Percentiles rank a stretch among this genome's conserved stretches.
Evolutionary conservation across 73 alveolate genomes (phyloP).

Genomic region (Paraurostyla sp.): DNA sequence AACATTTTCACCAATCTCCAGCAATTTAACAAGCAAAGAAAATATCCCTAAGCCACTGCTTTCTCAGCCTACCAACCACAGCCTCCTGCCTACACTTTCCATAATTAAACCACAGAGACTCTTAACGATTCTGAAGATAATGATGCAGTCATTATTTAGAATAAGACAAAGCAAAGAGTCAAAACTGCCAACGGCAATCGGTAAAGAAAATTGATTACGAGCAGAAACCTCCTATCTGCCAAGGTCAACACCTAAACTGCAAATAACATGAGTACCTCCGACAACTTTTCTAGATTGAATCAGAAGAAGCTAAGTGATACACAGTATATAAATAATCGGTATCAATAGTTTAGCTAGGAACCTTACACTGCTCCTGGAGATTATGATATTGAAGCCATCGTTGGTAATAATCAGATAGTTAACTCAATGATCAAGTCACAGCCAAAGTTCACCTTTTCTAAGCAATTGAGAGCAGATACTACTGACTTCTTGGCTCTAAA

Average conservation of each 20-base stretch:
- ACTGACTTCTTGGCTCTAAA: too few species aligned
- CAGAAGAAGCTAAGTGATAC: neutral
- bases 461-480: neutral
- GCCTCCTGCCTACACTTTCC: too few species aligned
- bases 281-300: neutral
- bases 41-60: too few species aligned
- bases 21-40: too few species aligned
- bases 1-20: too few species aligned
- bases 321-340: neutral
- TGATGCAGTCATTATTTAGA: too few species aligned
- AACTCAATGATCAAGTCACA: neutral
- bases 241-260: too few species aligned
- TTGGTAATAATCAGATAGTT: neutral
- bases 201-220: neutral
- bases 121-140: too few species aligned
- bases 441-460: conserved; percentile 10
- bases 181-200: neutral
- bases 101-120: too few species aligned
- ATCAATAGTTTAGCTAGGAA: neutral
- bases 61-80: too few species aligned
- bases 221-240: too few species aligned
- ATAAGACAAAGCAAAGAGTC: neutral
- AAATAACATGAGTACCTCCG: too few species aligned
- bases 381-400: neutral
- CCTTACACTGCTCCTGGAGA: conserved; percentile 51